Evolutionary conservation across 2,329 filamentous ascomycete genomes (phyloP).

Genomic region (Botrytis deweyae): DNA sequence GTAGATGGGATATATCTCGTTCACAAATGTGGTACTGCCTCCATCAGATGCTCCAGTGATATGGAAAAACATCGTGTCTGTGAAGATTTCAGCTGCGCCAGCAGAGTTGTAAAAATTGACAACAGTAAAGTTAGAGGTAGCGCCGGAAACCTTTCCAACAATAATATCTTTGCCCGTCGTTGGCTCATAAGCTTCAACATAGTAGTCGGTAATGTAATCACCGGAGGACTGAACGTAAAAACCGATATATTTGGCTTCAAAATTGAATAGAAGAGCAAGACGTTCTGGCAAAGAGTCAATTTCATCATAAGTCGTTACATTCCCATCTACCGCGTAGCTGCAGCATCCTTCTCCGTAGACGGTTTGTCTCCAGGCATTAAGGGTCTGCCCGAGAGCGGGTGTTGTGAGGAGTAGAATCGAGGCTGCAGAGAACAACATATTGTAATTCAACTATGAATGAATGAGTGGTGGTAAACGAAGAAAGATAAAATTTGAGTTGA

Average conservation of each 20-base stretch:
- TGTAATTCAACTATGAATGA: background rate
- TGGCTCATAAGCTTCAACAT: conserved; percentile 7
- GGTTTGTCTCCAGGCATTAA: background rate
- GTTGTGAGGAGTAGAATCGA: background rate
- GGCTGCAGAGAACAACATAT: background rate
- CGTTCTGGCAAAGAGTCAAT: background rate
- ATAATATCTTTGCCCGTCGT: background rate
- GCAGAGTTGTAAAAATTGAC: background rate
- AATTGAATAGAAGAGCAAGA: background rate
- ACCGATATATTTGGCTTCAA: background rate
- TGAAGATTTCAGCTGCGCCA: background rate
- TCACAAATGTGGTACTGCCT: background rate
- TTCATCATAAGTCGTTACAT: background rate
- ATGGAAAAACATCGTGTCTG: background rate
- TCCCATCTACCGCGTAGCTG: background rate
- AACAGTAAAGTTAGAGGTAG: conserved; percentile 10
- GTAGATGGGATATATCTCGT: conserved; percentile 14
- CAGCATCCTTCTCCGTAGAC: background rate
- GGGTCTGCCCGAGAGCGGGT: background rate
- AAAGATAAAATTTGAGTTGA: background rate
- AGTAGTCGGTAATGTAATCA: conserved; percentile 12
- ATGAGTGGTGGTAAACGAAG: background rate
- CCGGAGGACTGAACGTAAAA: conserved; percentile 12
- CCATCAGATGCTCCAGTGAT: conserved; percentile 1
- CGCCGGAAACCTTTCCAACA: conserved; percentile 2